Evolutionary conservation across 257 asterid species (phyloP), one percentile per base, ranked within the genome.

Genomic region (Plantago elongata): DNA sequence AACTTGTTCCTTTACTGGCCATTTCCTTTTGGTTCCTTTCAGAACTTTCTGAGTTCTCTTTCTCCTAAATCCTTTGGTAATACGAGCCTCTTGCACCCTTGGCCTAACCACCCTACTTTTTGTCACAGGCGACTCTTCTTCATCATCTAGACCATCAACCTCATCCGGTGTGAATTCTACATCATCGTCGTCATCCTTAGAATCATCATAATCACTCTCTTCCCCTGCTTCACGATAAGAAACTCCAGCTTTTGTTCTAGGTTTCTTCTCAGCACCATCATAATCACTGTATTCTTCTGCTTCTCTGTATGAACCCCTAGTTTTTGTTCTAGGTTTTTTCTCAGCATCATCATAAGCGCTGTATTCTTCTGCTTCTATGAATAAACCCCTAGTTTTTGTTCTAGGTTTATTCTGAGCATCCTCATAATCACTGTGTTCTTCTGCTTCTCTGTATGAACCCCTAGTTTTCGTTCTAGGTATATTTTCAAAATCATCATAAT

Each of bases 161-260:
- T 76, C 81, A 38, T 73, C 74, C 51, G 80, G 84, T 17, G 71
- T 73, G 69, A 84, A 84, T 62, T 84, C 88, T 69, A 71, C 82
- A 65, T 84, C 91, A 61, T 78, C 77, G 9, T 72, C 60, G 18
- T 78, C 79, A 9, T 81, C 79, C 13, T 64, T 51, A 70, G 40
- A 34, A 1, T 62, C 76, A 18, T 61, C 70, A 52, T 51, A 69
- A 30, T 73, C 76, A 47, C 63, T 66, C 51, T 69, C 75, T 37
- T 64, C 57, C 57, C 27, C 22, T 18, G 64, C 79, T 64, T 73
- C 79, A 13, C n/a, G 45, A 60, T 61, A 67, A 63, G 75, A 61
- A 63, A 69, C 64, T 63, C 54, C 27, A 47, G 46, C 69, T 49
- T 44, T 71, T 61, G 65, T 73, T 63, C 58, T 67, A 37, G 62